phyloP scores from a whole-genome alignment of 176 grass and related monocot species.

The Olyra latifolia region DNA sequence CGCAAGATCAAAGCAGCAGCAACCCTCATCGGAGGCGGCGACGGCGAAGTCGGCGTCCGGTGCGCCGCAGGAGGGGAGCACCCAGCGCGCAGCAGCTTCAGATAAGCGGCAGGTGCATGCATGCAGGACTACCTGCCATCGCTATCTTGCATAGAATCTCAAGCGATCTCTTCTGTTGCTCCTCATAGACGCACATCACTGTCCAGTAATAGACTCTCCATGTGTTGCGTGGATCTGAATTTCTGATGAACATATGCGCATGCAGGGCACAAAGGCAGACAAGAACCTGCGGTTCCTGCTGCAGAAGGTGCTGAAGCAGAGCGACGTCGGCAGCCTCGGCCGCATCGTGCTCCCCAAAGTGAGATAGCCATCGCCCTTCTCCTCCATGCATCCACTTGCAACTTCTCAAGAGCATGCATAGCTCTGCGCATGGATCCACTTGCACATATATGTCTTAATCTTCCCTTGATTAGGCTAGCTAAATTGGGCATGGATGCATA shows the following conservation, averaged over 20 bases:
- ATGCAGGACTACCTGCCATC: slow-evolving; percentile 27
- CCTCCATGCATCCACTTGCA: slow-evolving; percentile 19
- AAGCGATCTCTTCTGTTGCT: not conserved
- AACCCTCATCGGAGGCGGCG: slow-evolving; percentile 26
- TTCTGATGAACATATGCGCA: not conserved
- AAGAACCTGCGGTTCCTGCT: slow-evolving; percentile 85
- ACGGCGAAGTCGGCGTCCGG: not conserved
- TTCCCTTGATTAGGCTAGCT: not conserved
- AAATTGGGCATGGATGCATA: not conserved
- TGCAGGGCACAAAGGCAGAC: slow-evolving; percentile 65
- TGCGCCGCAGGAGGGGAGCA: slow-evolving; percentile 8
- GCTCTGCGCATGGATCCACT: not conserved
- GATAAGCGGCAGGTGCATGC: slow-evolving; percentile 72
- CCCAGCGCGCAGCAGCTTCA: slow-evolving; percentile 25
- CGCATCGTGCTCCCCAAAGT: slow-evolving; percentile 98
- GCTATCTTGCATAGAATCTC: slow-evolving; percentile 37
- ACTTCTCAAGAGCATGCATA: not conserved
- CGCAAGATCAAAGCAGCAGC: slow-evolving; percentile 24
- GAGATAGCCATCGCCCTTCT: slow-evolving; percentile 27
- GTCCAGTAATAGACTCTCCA: slow-evolving; percentile 10
- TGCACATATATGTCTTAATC: not conserved
- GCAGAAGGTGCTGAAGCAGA: slow-evolving; percentile 98
- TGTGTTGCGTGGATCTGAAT: not conserved
- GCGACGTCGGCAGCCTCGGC: slow-evolving; percentile 82
- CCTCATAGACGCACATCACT: slow-evolving; percentile 30